Percentiles rank a stretch among this genome's conserved stretches.
These are phyloP conservation scores for Potentilla sterilis DNA, from an alignment of 306 rosid genomes.

Conservation along the genomic window DNA sequence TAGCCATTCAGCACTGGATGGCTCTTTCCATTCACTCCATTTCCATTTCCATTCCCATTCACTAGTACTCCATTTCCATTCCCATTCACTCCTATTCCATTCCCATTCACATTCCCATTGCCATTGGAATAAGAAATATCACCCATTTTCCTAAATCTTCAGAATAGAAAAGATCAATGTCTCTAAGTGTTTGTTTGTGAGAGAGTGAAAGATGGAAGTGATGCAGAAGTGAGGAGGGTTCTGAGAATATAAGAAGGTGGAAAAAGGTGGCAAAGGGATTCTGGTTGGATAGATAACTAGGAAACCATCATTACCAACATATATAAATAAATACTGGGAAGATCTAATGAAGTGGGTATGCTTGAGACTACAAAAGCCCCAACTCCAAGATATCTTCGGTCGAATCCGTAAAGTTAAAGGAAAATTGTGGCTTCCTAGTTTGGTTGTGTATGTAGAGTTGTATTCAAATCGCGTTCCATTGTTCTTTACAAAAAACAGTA, in stretches of 20 bases:
- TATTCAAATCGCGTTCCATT: constrained; percentile 4
- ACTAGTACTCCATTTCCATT: constrained; percentile 37
- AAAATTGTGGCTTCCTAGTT: constrained; percentile 8
- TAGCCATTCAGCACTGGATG: constrained; percentile 66
- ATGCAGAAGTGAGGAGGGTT: constrained; percentile 31
- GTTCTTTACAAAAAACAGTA: neutral
- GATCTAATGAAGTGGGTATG: neutral
- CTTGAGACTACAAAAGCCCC: constrained; percentile 21
- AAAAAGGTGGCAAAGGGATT: constrained; percentile 19
- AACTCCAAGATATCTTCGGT: constrained; percentile 20
- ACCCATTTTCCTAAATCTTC: constrained; percentile 47
- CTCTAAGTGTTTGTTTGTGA: neutral
- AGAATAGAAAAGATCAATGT: neutral
- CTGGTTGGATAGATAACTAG: constrained; percentile 8
- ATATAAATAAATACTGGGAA: neutral
- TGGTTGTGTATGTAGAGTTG: constrained; percentile 11
- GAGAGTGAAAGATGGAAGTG: constrained; percentile 23
- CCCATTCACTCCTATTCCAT: too few species aligned
- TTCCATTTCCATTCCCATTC: constrained; percentile 46
- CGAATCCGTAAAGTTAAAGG: constrained; percentile 21
- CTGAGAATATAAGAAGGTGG: constrained; percentile 38
- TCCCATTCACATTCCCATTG: constrained; percentile 37
- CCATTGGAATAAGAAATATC: constrained; percentile 57
- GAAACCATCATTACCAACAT: neutral
- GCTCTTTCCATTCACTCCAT: constrained; percentile 56